A percentile compares a stretch with the other conserved stretches of the same genome.
Conservation (phyloP, 495 filamentous ascomycete species). For the Penicillium verhagenii region DNA sequence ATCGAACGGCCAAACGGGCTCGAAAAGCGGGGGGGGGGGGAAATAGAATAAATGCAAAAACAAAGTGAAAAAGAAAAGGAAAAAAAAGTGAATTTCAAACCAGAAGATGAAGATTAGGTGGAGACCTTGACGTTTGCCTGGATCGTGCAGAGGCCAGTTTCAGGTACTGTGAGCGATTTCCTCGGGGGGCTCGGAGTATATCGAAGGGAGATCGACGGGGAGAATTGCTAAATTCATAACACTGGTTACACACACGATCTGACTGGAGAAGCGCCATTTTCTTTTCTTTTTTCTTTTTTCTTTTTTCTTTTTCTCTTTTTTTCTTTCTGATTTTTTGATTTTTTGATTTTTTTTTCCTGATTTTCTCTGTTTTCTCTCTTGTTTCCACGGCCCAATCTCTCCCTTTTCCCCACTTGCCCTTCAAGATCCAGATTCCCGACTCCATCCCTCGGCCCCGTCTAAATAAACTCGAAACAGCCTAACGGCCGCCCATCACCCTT, state of each 20-base stretch:
- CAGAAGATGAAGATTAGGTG: constrained; percentile 6
- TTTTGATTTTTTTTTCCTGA: no score
- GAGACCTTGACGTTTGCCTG: constrained; percentile 9
- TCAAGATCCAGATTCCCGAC: constrained; percentile 22
- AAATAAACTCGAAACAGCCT: constrained; percentile 52
- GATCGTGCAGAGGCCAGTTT: constrained; percentile 27
- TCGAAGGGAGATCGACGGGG: constrained; percentile 17
- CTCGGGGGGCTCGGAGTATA: constrained; percentile 31
- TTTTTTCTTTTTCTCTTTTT: no score
- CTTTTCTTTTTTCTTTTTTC: no score
- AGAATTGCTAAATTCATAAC: background rate
- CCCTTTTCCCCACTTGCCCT: constrained; percentile 12
- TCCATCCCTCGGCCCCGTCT: constrained; percentile 25
- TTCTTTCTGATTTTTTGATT: no score
- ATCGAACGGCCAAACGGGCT: constrained; percentile 10
- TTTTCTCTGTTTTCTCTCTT: no score
- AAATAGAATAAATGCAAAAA: background rate
- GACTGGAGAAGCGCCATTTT: background rate
- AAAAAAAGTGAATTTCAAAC: background rate
- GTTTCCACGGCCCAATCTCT: constrained; percentile 30
- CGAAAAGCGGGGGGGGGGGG: constrained; percentile 1
- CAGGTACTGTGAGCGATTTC: constrained; percentile 29
- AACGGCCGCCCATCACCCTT: constrained; percentile 33
- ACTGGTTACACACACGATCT: constrained; percentile 8
- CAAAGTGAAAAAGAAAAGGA: constrained; percentile 4